These are phyloP conservation scores for Rhodocollybia butyracea DNA, from an alignment of 768 basidiomycete genomes.

Conservation along the genomic window DNA sequence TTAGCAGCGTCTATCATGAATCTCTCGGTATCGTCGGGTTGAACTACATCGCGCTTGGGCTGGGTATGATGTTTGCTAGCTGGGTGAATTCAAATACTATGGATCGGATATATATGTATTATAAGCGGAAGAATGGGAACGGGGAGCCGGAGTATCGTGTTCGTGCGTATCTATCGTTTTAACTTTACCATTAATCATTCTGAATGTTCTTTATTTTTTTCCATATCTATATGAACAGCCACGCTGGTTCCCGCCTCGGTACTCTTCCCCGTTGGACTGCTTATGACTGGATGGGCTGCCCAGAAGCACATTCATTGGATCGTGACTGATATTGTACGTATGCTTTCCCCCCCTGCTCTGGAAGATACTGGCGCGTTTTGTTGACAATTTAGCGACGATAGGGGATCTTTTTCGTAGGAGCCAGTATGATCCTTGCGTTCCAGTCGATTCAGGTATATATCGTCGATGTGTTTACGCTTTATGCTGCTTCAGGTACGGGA, in stretches of 20 bases:
- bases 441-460: slow-evolving; percentile 66
- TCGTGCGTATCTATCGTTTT: slow-evolving; percentile 34
- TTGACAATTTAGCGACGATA: slow-evolving; percentile 17
- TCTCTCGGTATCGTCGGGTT: slow-evolving; percentile 57
- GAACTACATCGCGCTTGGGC: slow-evolving; percentile 68
- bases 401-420: slow-evolving; percentile 58
- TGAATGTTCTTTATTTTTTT: not conserved
- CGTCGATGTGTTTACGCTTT: slow-evolving; percentile 61
- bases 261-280: slow-evolving; percentile 60
- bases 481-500: slow-evolving; percentile 61
- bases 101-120: slow-evolving; percentile 51
- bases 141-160: slow-evolving; percentile 50
- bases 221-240: slow-evolving; percentile 29
- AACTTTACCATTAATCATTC: not conserved
- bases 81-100: slow-evolving; percentile 53
- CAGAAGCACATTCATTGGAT: slow-evolving; percentile 64
- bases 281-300: slow-evolving; percentile 72
- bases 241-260: slow-evolving; percentile 57
- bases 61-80: slow-evolving; percentile 53
- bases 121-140: slow-evolving; percentile 43
- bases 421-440: slow-evolving; percentile 56
- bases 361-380: not conserved
- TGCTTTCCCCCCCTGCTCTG: not conserved
- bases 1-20: slow-evolving; percentile 50
- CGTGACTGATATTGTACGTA: slow-evolving; percentile 58